phyloP scores from a whole-genome alignment of 1,284 basidiomycete species.

The Agaricales sp. region DNA sequence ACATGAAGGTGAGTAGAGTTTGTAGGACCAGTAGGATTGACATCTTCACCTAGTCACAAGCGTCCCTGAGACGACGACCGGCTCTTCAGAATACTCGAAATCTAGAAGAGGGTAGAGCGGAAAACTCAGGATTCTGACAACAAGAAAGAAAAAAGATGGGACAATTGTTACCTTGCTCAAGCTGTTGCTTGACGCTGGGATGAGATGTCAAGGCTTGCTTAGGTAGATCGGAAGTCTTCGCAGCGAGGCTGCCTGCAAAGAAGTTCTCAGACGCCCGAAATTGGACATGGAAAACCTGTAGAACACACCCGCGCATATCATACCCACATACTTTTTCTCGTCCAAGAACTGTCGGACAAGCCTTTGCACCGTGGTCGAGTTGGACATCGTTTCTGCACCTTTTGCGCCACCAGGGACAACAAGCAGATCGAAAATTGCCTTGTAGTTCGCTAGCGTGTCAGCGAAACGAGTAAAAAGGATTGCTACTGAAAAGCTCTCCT shows the following conservation, averaged over 20 bases:
- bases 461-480: no score
- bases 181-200: slow-evolving; percentile 58
- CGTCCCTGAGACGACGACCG: slow-evolving; percentile 68
- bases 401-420: slow-evolving; percentile 77
- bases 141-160: slow-evolving; percentile 52
- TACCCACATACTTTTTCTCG: slow-evolving; percentile 56
- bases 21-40: background rate
- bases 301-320: slow-evolving; percentile 70
- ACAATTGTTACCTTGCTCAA: slow-evolving; percentile 56
- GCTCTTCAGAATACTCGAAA: slow-evolving; percentile 69
- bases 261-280: background rate
- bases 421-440: slow-evolving; percentile 58
- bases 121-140: slow-evolving; percentile 1
- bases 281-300: background rate
- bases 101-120: slow-evolving; percentile 25
- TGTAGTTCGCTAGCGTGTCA: no score
- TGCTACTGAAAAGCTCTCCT: background rate
- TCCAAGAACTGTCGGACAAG: slow-evolving; percentile 56
- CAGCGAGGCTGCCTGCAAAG: slow-evolving; percentile 55
- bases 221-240: slow-evolving; percentile 52
- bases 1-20: background rate
- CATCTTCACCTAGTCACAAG: slow-evolving; percentile 62
- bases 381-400: slow-evolving; percentile 69
- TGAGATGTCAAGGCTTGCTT: slow-evolving; percentile 70
- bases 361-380: slow-evolving; percentile 47